Conservation (phyloP, 768 basidiomycete genomes). For the Porpolomopsis calyptriformis region DNA sequence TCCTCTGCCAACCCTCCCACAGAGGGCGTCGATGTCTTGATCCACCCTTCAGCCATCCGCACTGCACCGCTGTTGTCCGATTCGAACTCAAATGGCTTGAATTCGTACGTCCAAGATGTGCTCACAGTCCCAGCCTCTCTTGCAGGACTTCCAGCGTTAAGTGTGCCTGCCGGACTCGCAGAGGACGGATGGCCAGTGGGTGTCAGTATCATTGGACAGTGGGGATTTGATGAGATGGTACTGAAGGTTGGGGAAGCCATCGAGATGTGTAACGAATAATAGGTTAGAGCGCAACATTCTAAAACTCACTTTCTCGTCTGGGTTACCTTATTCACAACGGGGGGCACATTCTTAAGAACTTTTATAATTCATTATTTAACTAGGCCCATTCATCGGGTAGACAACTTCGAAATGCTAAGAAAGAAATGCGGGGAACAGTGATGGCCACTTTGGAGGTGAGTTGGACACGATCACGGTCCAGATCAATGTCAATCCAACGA, state of each 20-base stretch:
- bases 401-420: no score
- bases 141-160: slow-evolving; percentile 78
- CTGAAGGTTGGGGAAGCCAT: slow-evolving; percentile 42
- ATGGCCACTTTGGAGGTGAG: no score
- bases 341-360: no score
- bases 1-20: not conserved
- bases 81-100: not conserved
- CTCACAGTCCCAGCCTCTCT: slow-evolving; percentile 87
- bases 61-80: slow-evolving; percentile 48
- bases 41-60: slow-evolving; percentile 84
- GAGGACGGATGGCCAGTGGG: slow-evolving; percentile 73
- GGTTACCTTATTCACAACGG: no score
- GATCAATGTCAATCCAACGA: no score
- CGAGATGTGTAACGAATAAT: slow-evolving; percentile 15
- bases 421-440: no score
- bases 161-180: slow-evolving; percentile 41
- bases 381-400: no score
- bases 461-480: no score
- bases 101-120: slow-evolving; percentile 77
- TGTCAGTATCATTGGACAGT: slow-evolving; percentile 74
- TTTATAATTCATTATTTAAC: no score
- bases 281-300: not conserved
- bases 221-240: slow-evolving; percentile 65
- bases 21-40: slow-evolving; percentile 59
- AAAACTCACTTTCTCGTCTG: not conserved